A percentile compares a stretch with the other conserved stretches of the same genome.
phyloP scores from a whole-genome alignment of 352 stramenopile species.

The Detonula confervacea region DNA sequence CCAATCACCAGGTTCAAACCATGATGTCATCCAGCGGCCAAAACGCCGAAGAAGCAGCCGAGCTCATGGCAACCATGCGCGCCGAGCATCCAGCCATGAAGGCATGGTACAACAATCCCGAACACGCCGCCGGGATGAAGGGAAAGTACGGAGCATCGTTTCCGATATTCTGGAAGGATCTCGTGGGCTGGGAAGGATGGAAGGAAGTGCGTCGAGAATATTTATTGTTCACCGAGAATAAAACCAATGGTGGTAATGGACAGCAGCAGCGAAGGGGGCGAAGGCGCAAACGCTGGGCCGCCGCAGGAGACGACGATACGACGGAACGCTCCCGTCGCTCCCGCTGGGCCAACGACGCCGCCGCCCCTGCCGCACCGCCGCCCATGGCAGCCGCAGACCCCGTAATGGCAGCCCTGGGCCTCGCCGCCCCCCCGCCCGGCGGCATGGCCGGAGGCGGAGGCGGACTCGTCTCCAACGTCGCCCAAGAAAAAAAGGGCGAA shows the following conservation, averaged over 20 bases:
- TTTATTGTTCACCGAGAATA: slow-evolving; percentile 74
- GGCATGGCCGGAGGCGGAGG: background rate
- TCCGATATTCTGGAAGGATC: slow-evolving; percentile 94
- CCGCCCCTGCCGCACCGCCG: background rate
- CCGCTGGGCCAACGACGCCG: slow-evolving; percentile 14
- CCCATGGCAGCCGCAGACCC: slow-evolving; percentile 30
- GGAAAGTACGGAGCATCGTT: slow-evolving; percentile 89
- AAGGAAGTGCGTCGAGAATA: slow-evolving; percentile 91
- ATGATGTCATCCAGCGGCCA: slow-evolving; percentile 6
- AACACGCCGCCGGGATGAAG: slow-evolving; percentile 46
- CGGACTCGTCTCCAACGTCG: slow-evolving; percentile 52
- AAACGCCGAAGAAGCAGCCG: slow-evolving; percentile 69
- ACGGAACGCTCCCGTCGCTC: slow-evolving; percentile 85
- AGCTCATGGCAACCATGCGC: slow-evolving; percentile 77
- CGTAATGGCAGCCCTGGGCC: slow-evolving; percentile 48
- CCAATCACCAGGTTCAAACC: no score
- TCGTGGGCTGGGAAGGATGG: slow-evolving; percentile 92
- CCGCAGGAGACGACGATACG: slow-evolving; percentile 86
- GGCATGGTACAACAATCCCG: slow-evolving; percentile 70
- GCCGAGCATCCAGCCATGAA: slow-evolving; percentile 80
- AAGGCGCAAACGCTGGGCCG: slow-evolving; percentile 33
- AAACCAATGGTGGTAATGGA: slow-evolving; percentile 40
- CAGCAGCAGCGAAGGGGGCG: slow-evolving; percentile 9
- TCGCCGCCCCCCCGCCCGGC: slow-evolving; percentile 8
- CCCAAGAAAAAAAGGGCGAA: slow-evolving; percentile 53